Percentiles rank a stretch among this genome's conserved stretches.
These are phyloP conservation scores for Rhodotorula kratochvilovae DNA, from an alignment of 768 basidiomycete species.

Conservation along the genomic window DNA sequence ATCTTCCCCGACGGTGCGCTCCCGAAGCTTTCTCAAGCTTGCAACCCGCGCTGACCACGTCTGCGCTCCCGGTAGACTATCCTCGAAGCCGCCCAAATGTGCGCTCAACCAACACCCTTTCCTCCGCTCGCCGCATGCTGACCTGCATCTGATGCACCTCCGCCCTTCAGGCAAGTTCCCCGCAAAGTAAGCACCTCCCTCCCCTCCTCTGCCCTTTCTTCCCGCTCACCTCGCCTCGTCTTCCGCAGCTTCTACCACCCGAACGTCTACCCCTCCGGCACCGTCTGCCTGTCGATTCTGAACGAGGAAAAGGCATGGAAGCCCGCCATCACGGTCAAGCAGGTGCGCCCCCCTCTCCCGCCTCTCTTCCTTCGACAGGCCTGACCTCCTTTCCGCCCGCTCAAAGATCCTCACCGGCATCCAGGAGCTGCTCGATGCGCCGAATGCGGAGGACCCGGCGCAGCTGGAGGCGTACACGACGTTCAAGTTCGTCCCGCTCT, in stretches of 20 bases:
- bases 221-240: not conserved
- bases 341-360: conserved; percentile 55
- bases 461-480: conserved; percentile 98
- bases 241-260: conserved; percentile 4
- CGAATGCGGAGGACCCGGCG: conserved; percentile 94
- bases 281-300: conserved; percentile 92
- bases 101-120: too few species aligned
- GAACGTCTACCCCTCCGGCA: conserved; percentile 81
- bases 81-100: conserved; percentile 91
- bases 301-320: conserved; percentile 99
- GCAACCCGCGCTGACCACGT: not conserved
- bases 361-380: not conserved
- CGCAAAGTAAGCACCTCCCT: not conserved
- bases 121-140: too few species aligned
- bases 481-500: conserved; percentile 59
- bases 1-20: conserved; percentile 85
- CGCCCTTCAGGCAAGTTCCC: conserved; percentile 49
- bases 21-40: too few species aligned
- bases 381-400: not conserved
- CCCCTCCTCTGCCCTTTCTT: not conserved
- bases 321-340: conserved; percentile 97
- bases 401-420: conserved; percentile 96
- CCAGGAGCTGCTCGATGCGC: conserved; percentile 90
- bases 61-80: conserved; percentile 59
- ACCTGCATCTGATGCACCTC: too few species aligned